A percentile compares a stretch with the other conserved stretches of the same genome.
Evolutionary conservation across 2,329 filamentous ascomycete genomes (phyloP).

Genomic region (Xylariaceae sp.): DNA sequence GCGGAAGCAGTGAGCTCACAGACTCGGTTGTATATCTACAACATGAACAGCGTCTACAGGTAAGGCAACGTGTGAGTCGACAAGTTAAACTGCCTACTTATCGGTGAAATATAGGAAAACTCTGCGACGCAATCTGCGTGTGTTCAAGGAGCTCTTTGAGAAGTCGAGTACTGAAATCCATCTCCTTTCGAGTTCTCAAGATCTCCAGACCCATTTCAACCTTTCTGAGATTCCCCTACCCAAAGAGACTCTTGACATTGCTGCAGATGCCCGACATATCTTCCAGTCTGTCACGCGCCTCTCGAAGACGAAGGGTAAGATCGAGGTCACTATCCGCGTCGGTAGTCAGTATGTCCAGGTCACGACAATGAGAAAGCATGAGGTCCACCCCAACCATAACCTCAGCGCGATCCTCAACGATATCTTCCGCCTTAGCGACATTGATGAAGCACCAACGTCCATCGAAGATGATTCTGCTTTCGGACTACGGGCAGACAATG

Average conservation of each 20-base stretch:
- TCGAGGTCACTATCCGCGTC: conserved; percentile 63
- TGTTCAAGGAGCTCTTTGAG: conserved; percentile 58
- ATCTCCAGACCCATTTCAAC: conserved; percentile 62
- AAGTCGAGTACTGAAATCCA: conserved; percentile 62
- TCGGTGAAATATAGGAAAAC: conserved; percentile 45
- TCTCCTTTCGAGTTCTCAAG: conserved; percentile 59
- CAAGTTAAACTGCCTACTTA: conserved; percentile 11
- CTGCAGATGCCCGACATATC: conserved; percentile 60
- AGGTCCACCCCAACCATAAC: conserved; percentile 57
- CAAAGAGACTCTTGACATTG: conserved; percentile 64
- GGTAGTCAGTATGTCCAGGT: conserved; percentile 66
- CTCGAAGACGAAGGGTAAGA: conserved; percentile 65
- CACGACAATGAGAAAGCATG: conserved; percentile 63
- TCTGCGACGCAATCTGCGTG: conserved; percentile 57
- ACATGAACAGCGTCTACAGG: conserved; percentile 67
- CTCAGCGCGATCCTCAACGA: conserved; percentile 63
- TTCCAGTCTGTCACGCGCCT: conserved; percentile 61
- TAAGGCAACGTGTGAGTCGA: conserved; percentile 28
- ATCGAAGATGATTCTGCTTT: conserved; percentile 65
- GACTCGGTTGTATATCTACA: conserved; percentile 61
- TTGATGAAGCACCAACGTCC: conserved; percentile 61
- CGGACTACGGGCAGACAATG: conserved; percentile 61
- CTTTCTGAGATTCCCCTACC: conserved; percentile 61
- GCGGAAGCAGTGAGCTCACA: conserved; percentile 56
- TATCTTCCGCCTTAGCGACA: conserved; percentile 61